Base-by-base conservation (phyloP, 176 grass and related monocot genomes). In the Canna indica region DNA sequence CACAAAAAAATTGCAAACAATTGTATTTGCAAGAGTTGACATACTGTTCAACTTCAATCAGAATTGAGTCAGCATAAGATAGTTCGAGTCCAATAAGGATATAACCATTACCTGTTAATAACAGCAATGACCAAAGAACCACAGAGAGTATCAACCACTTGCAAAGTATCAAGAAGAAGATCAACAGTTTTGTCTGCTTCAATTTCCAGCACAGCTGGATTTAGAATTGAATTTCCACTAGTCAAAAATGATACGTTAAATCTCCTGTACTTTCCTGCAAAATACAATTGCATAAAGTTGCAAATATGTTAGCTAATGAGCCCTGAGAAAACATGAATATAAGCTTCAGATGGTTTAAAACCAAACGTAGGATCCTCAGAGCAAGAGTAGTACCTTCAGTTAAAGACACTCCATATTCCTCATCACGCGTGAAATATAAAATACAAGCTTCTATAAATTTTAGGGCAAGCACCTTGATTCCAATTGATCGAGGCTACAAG, bases 361-460 rank as follows among this genome's bases (percentile, higher is more conserved):
- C 18, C 39, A 22, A 38, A 39, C 25, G 32, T n/a, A 38, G 63
- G 20, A 36, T 66, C 34, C 18, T 9, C 22, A 20, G 35, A 76
- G 22, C 1, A 31, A 25, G 31, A 53, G 13, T 64, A 71, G 16
- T 83, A 99, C 87, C 80, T 85, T 86, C 75, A 69, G 41, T 73
- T 66, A 62, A 65, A 46, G 60, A 73, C 34, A 46, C 83, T 71
- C 74, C 71, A 62, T 81, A 66, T 67, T 69, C 73, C 59, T 79
- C 64, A 83, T 83, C 76, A 79, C 82, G 78, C 54, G 87, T 86
- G 66, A 88, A 83, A 81, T 80, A 80, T 57, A 90, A 80, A 74
- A 85, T 80, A 76, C 87, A 99, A 59, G 73, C 80, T 83, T 90
- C 90, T 64, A 99, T 42, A 58, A 99, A 99, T 81, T 94, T 99